phyloP scores from a whole-genome alignment of 345 rosid genomes.

The Acer saccharum region DNA sequence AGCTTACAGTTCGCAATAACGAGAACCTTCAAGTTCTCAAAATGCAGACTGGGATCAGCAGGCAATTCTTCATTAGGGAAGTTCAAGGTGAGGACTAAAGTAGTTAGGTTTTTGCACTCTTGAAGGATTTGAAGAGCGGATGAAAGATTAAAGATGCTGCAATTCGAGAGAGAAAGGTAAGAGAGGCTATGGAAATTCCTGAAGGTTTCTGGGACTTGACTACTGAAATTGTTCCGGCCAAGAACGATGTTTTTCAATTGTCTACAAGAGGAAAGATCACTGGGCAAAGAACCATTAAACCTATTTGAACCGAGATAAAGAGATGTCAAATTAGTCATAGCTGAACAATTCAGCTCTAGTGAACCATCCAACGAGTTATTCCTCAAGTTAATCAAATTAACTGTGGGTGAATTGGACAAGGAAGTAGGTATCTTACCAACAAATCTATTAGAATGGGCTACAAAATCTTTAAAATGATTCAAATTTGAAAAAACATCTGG shows the following conservation, averaged over 20 bases:
- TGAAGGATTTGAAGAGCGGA: conserved; percentile 61
- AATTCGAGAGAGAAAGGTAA: conserved; percentile 63
- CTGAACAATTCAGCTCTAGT: conserved; percentile 57
- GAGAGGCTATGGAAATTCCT: conserved; percentile 55
- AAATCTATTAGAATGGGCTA: conserved; percentile 56
- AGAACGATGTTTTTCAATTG: conserved; percentile 55
- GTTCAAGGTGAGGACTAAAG: conserved; percentile 67
- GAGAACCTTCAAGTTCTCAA: conserved; percentile 62
- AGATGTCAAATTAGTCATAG: conserved; percentile 54
- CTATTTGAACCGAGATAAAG: conserved; percentile 68
- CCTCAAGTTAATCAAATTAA: conserved; percentile 63
- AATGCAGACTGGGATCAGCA: conserved; percentile 39
- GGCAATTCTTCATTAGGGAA: conserved; percentile 65
- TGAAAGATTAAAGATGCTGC: conserved; percentile 53
- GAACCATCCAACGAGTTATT: conserved; percentile 67
- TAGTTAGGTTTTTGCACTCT: conserved; percentile 61
- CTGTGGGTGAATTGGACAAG: conserved; percentile 49
- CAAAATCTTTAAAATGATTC: conserved; percentile 35
- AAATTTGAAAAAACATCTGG: conserved; percentile 59
- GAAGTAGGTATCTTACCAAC: conserved; percentile 59
- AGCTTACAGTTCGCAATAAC: conserved; percentile 66
- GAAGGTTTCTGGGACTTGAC: conserved; percentile 67
- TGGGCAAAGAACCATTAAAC: conserved; percentile 58
- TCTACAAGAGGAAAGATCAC: conserved; percentile 56
- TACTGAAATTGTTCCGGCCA: conserved; percentile 58